Evolutionary conservation across 1,139 yeast species (phyloP).

Genomic region (Candida dubliniensis): DNA sequence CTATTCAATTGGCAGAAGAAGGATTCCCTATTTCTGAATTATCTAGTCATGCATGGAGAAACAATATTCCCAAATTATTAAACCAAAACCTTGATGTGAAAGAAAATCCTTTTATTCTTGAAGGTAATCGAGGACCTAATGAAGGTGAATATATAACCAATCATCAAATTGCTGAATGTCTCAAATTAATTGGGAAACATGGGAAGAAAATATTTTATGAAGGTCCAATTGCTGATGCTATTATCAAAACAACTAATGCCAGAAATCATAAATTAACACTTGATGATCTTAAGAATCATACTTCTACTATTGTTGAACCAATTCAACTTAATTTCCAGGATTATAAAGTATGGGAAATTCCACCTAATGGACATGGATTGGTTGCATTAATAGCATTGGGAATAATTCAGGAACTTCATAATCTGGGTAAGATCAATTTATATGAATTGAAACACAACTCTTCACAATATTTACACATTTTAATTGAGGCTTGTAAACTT

Average conservation of each 20-base stretch:
- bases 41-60: constrained; percentile 54
- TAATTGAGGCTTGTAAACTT: constrained; percentile 69
- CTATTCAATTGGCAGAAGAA: constrained; percentile 64
- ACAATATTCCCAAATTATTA: constrained; percentile 36
- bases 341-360: constrained; percentile 65
- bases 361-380: constrained; percentile 80
- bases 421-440: constrained; percentile 46
- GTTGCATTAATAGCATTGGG: constrained; percentile 73
- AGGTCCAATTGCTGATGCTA: constrained; percentile 67
- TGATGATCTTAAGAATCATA: constrained; percentile 57
- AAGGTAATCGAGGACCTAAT: constrained; percentile 42
- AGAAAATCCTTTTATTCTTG: constrained; percentile 37
- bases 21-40: constrained; percentile 69
- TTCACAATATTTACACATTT: constrained; percentile 63
- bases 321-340: constrained; percentile 49
- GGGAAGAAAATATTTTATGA: constrained; percentile 70
- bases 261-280: constrained; percentile 57
- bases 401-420: constrained; percentile 56
- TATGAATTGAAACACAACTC: constrained; percentile 61
- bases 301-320: constrained; percentile 63
- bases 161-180: constrained; percentile 52
- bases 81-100: constrained; percentile 35
- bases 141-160: constrained; percentile 65
- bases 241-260: constrained; percentile 51
- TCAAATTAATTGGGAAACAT: constrained; percentile 49